phyloP scores from a whole-genome alignment of 163 green algal genomes.

The Prototheca wickerhamii region DNA sequence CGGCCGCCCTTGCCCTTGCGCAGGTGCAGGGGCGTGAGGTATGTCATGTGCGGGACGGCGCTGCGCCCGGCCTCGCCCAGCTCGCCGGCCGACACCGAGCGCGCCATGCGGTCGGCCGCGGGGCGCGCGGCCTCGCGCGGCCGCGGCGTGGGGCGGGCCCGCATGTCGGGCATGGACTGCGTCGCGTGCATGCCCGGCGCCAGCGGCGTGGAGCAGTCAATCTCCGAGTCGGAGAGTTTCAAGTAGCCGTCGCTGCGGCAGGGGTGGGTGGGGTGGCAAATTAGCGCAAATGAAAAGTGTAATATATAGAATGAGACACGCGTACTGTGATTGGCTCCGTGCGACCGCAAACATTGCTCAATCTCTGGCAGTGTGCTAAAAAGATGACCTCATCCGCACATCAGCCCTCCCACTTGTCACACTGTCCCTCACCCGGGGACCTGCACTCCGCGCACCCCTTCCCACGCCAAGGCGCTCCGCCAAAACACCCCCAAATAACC shows the following conservation, averaged over 20 bases:
- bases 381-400: no score
- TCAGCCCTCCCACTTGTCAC: no score
- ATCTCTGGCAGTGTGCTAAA: no score
- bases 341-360: no score
- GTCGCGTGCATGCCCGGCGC: background rate
- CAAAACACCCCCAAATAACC: no score
- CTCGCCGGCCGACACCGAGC: background rate
- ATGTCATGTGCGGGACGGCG: constrained; percentile 27
- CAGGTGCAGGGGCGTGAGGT: constrained; percentile 34
- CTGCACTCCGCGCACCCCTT: no score
- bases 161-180: background rate
- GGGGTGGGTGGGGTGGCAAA: background rate
- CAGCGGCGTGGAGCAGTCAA: no score
- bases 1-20: constrained; percentile 64
- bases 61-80: background rate
- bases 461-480: no score
- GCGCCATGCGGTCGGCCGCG: background rate
- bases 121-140: background rate
- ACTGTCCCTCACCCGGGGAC: no score
- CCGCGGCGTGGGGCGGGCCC: background rate
- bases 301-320: no score
- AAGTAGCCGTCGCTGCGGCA: background rate
- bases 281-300: no score
- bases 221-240: background rate
- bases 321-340: no score